Base-by-base conservation (phyloP, 2,329 filamentous ascomycete genomes). In the Pseudogymnoascus sp. region DNA sequence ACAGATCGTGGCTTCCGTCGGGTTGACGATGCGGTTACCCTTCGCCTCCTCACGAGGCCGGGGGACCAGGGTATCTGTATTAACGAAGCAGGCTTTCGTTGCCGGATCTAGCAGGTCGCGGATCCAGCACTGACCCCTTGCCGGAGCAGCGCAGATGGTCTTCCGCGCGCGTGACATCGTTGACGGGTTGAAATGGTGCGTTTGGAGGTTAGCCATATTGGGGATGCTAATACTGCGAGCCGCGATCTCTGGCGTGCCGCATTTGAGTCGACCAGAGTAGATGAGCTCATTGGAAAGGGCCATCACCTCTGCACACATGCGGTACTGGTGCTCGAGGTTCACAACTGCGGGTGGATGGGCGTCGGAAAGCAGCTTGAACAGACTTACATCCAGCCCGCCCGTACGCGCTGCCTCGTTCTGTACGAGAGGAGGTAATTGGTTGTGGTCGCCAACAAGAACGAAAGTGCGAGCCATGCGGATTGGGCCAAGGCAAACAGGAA, bases 231-330 rank as follows among this genome's bases (percentile, higher is more conserved):
- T 81, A 53, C 84, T 87, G 38, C 85, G 85, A 35, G 80, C 79
- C 10, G 91, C 90, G 10, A 97, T 86, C 62, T 83, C 80, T 57
- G 88, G 82, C 4, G 87, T 96, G 23, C 95, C 95, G 72, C 95
- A 99, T 71, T 95, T 93, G 38, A 99, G 82, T 36, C 87, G 85
- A 4, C 93, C 93, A n/a, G 87, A 82, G 77, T 99, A 99, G 70
- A 99, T 97, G 63, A 99, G 83, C 1, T 85, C 89, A 75, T 97
- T 99, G 67, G 91, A 96, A 13, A 99, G 82, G 1, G 88, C 83
- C 93, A 97, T 97, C 65, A 99, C 90, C 66, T 99, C 95, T 69
- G 95, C 90, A 71, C 91, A 96, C 95, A 99, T 99, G 66, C 95
- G 91, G 73, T 99, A 99, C 74, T 99, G 95, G 71, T 97, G 92